These are phyloP conservation scores for Uronychia binucleata DNA, from an alignment of 73 alveolate species.

Conservation along the genomic window DNA sequence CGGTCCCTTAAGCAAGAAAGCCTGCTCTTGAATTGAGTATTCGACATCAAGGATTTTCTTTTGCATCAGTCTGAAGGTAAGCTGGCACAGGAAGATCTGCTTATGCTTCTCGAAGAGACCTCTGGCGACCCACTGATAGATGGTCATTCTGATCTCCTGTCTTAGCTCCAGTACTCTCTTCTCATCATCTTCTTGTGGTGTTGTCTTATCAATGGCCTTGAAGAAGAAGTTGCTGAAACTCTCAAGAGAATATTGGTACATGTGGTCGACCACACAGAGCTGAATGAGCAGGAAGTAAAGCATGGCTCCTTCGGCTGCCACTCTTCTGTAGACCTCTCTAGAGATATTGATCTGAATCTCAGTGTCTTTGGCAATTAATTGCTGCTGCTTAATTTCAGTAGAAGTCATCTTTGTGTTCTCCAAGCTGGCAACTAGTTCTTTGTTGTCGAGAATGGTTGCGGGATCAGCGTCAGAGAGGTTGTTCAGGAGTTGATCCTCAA, in stretches of 20 bases:
- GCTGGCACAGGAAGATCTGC: constrained; percentile 96
- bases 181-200: constrained; percentile 86
- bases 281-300: constrained; percentile 98
- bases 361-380: constrained; percentile 91
- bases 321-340: constrained; percentile 99
- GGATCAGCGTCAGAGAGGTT: constrained; percentile 99
- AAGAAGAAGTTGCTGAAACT: constrained; percentile 97
- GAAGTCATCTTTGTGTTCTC: constrained; percentile 98
- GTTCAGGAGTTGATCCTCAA: constrained; percentile 95
- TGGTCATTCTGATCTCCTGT: constrained; percentile 96
- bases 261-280: constrained; percentile 98
- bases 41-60: constrained; percentile 88
- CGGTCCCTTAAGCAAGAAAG: constrained; percentile 92
- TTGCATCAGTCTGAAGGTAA: constrained; percentile 98
- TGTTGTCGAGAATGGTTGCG: constrained; percentile 97
- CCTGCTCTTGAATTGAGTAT: constrained; percentile 77
- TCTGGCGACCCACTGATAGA: constrained; percentile 98
- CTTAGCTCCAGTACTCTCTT: constrained; percentile 94
- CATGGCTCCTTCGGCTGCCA: constrained; percentile 99
- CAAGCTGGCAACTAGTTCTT: constrained; percentile 93
- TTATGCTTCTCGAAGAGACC: constrained; percentile 99
- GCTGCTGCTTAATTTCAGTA: constrained; percentile 92
- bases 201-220: constrained; percentile 99
- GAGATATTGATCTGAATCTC: constrained; percentile 96
- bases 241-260: constrained; percentile 99